Evolutionary conservation across 176 grass and related monocot genomes (phyloP), one percentile per base, ranked within the genome.

Genomic region (Carex littledalei): DNA sequence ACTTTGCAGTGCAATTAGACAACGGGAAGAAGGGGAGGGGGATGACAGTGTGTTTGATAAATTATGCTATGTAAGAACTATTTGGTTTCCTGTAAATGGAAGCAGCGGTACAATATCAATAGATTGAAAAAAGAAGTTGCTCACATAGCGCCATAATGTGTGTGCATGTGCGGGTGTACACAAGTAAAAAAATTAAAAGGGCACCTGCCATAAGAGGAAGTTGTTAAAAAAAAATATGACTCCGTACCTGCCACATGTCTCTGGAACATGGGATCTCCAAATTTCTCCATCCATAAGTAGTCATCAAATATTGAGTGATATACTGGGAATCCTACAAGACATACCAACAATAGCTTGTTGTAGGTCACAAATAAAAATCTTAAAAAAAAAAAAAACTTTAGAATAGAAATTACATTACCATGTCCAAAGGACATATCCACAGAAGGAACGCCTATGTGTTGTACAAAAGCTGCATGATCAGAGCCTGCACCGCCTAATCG

Each of bases 241-340:
- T 31, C 20, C 41, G 53, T 94, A 97, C 90, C 92, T 92, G 94
- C 92, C 34, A 91, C 87, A 85, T 97, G 90, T 84, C 89, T 92
- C 61, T 69, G 87, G 84, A 97, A 97, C 60, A 88, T 84, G 49
- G 94, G 94, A 81, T 97, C 92, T 63, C 84, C 94, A 29, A 92
- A 97, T 88, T 97, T 97, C 67, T 83, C 88, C 92, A 97, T 92
- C 94, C 94, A 97, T 8, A 92, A 34, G 1, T 88, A 94, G 62
- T 92, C 94, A 82, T 97, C 94, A 56, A 92, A 97, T n/a, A 97
- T 39, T 43, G 94, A 91, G 65, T 97, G 94, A 70, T 97, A 94
- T 78, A 94, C 92, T 0, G 92, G 94, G 71, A 94, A 92, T 58
- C 87, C 92, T 89, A 81, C 63, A 75, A 79, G n/a, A 76, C 10